Percentiles rank a stretch among this genome's conserved stretches.
These are phyloP conservation scores for Beta macrorhiza DNA, from an alignment of 179 eudicot genomes.

Conservation along the genomic window DNA sequence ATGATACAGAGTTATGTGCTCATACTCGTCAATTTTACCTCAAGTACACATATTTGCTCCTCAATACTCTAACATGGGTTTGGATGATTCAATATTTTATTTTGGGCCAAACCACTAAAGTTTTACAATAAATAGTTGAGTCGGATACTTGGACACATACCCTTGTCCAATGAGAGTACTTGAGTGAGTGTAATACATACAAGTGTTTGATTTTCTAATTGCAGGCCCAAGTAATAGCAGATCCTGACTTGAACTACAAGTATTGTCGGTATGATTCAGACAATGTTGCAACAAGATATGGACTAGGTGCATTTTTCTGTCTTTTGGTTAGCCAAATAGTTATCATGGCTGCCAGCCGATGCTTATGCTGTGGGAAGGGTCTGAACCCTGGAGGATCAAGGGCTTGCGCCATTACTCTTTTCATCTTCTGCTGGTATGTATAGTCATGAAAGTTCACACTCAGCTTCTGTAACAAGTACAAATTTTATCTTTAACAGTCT, in stretches of 20 bases:
- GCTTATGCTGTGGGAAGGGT: constrained; percentile 86
- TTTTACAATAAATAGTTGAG: background rate
- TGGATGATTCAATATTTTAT: too few relatives aligned
- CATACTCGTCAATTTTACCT: too few relatives aligned
- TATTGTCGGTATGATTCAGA: constrained; percentile 72
- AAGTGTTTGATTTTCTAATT: background rate
- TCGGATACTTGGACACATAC: background rate
- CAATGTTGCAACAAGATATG: constrained; percentile 55
- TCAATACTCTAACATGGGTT: too few relatives aligned
- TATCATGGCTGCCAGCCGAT: constrained; percentile 65
- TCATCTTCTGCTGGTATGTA: constrained; percentile 69
- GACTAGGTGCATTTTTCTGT: constrained; percentile 72
- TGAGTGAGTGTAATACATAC: background rate
- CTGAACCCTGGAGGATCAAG: constrained; percentile 70
- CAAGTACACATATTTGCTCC: too few relatives aligned
- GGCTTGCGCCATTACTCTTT: constrained; percentile 68
- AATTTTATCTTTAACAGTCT: background rate
- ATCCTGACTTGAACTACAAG: constrained; percentile 37
- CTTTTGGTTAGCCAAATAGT: constrained; percentile 63
- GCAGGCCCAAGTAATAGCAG: constrained; percentile 47
- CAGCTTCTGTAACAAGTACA: background rate
- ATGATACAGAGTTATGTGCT: too few relatives aligned
- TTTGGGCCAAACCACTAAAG: too few relatives aligned
- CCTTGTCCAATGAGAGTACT: too few relatives aligned
- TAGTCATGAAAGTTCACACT: background rate